These are phyloP conservation scores for Stagonosporopsis tanaceti DNA, from an alignment of 2,329 filamentous ascomycete genomes.

Conservation along the genomic window DNA sequence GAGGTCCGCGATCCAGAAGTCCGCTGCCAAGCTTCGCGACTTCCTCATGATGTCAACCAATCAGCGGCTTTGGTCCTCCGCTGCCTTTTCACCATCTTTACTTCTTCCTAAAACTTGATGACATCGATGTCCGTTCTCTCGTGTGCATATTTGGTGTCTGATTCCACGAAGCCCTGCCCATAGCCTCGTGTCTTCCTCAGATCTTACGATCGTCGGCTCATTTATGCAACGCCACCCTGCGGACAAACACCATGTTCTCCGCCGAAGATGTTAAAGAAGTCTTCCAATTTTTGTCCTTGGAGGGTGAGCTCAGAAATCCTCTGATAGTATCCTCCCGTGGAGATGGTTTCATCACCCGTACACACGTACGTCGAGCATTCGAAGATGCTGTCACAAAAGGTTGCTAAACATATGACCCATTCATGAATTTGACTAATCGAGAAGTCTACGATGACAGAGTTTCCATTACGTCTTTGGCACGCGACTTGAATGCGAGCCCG, in stretches of 20 bases:
- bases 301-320: slow-evolving; percentile 18
- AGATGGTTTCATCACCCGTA: slow-evolving; percentile 38
- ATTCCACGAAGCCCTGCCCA: neutral
- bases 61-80: slow-evolving; percentile 14
- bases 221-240: neutral
- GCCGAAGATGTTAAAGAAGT: slow-evolving; percentile 42
- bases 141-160: neutral
- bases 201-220: neutral
- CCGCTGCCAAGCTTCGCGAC: slow-evolving; percentile 23
- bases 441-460: slow-evolving; percentile 24
- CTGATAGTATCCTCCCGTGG: slow-evolving; percentile 35
- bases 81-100: slow-evolving; percentile 2
- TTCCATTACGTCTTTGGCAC: slow-evolving; percentile 24
- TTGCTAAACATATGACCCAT: neutral
- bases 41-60: slow-evolving; percentile 20
- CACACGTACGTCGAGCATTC: slow-evolving; percentile 30
- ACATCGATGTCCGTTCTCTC: neutral
- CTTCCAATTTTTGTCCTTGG: slow-evolving; percentile 31
- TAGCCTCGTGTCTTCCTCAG: neutral
- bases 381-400: slow-evolving; percentile 28
- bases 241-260: slow-evolving; percentile 40
- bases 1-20: slow-evolving; percentile 15
- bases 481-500: slow-evolving; percentile 32
- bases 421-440: slow-evolving; percentile 4
- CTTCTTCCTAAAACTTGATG: neutral